A percentile compares a stretch with the other conserved stretches of the same genome.
These are phyloP conservation scores for Hyphopichia wangnamkhiaoensis DNA, from an alignment of 1,139 yeast genomes.

Conservation along the genomic window DNA sequence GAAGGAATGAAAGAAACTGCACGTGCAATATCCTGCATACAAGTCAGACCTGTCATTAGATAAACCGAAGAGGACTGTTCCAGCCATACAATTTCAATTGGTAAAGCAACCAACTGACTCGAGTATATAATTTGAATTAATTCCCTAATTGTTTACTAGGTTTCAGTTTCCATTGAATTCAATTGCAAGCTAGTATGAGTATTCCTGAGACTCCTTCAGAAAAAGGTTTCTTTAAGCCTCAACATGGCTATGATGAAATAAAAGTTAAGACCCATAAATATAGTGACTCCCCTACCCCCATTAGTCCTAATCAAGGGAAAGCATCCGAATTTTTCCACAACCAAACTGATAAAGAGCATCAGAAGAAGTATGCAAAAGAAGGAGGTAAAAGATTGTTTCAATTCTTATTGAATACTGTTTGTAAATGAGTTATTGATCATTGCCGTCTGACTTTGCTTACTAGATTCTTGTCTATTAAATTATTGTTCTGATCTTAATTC, in stretches of 20 bases:
- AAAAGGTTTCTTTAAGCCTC: slow-evolving; percentile 27
- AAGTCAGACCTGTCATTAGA: too few relatives aligned
- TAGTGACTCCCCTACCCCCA: slow-evolving; percentile 38
- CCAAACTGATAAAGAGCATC: slow-evolving; percentile 39
- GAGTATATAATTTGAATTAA: too few relatives aligned
- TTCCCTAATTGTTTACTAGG: too few relatives aligned
- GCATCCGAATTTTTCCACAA: slow-evolving; percentile 28
- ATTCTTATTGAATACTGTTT: slow-evolving; percentile 19
- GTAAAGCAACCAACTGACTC: too few relatives aligned
- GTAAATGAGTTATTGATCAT: slow-evolving; percentile 8
- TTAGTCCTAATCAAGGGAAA: slow-evolving; percentile 27
- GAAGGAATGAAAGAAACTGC: too few relatives aligned
- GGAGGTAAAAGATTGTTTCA: slow-evolving; percentile 25
- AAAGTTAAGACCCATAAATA: slow-evolving; percentile 34
- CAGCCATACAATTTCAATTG: too few relatives aligned
- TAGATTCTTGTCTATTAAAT: too few relatives aligned
- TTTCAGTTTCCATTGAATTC: too few relatives aligned
- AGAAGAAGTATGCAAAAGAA: slow-evolving; percentile 39
- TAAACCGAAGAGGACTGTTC: too few relatives aligned
- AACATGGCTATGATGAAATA: slow-evolving; percentile 35
- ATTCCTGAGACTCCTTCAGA: slow-evolving; percentile 35
- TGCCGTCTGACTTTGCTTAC: neutral
- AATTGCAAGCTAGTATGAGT: slow-evolving; percentile 13
- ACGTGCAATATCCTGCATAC: too few relatives aligned
- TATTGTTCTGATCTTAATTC: too few relatives aligned